Evolutionary conservation across 768 basidiomycete species (phyloP).

Genomic region (Pleurotus citrinopileatus): DNA sequence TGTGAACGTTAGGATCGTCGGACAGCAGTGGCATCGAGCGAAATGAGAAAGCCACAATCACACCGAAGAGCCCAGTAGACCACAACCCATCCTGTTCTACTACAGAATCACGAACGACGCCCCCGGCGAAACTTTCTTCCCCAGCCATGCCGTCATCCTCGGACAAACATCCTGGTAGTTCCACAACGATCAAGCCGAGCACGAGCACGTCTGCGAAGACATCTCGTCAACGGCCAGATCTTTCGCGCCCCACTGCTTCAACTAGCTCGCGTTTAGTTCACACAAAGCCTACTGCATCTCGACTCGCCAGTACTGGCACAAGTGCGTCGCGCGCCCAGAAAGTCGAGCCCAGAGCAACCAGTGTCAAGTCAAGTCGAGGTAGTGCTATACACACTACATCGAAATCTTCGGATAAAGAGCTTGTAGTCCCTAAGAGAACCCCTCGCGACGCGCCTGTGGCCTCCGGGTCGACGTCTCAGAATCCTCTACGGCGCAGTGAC

Average conservation of each 20-base stretch:
- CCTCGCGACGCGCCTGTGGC: no score
- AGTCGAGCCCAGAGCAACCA: no score
- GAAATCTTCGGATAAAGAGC: no score
- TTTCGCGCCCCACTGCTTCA: neutral
- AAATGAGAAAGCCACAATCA: neutral
- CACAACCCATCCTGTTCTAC: neutral
- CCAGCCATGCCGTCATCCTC: no score
- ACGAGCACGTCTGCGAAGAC: neutral
- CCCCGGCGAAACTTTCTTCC: neutral
- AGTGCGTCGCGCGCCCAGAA: neutral
- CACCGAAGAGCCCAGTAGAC: neutral
- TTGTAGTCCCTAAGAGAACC: no score
- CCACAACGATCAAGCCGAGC: neutral
- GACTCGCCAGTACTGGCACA: neutral
- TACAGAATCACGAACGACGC: neutral
- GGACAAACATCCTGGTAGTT: no score
- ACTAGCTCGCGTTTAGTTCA: neutral
- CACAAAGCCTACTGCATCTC: neutral
- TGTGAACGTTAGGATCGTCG: neutral
- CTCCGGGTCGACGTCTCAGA: no score
- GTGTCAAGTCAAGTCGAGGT: no score
- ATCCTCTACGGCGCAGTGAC: no score
- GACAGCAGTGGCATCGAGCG: no score
- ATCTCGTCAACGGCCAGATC: neutral
- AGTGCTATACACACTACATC: no score